Evolutionary conservation across 75 land plant species (phyloP), one percentile per base, ranked within the genome.

Genomic region (Isoetes taiwanensis): DNA sequence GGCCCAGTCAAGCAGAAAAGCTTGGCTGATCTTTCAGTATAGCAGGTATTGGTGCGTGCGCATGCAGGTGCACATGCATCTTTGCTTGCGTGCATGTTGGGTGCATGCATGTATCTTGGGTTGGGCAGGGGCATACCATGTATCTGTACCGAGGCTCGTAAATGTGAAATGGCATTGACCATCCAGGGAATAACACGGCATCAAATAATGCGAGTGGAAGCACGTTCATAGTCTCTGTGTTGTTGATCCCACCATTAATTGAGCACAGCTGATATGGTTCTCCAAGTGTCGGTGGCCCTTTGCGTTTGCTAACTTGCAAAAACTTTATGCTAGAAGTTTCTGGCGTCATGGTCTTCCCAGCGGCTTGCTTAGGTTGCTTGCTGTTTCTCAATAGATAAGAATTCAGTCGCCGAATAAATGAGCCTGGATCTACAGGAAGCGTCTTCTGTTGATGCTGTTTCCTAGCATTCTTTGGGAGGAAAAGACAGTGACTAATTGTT

Each of bases 121-220:
- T 11, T 8, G 10, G 52, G 10, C 12, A 54, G 29, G n/a, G 29
- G 6, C 4, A 8, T 2, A 60, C 62, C 62, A 60, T 32, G 14
- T 32, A n/a, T 27, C 62, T 32, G 43, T 60, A 60, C 16, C 62
- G 35, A 41, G 62, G 62, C 28, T 60, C 62, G 28, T 41, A 35
- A 27, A 60, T 60, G 43, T 60, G 62, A 9, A 60, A 60, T 3
- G 62, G 62, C 58, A 60, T 41, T 11, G 62, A 60, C 62, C 62
- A 60, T 38, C 62, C 62, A 23, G 62, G 62, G 29, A 60, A 60
- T 30, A 60, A 27, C 17, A 60, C 62, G 2, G 62, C 20, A 35
- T 60, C 62, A 26, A 60, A 41, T 12, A 60, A 41, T 41, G 57
- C 62, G 24, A 60, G 62, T 40, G 62, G 62, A 28, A 54, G 3